Evolutionary conservation across 129 eudicot genomes (phyloP).

Genomic region (Saposhnikovia divaricata): DNA sequence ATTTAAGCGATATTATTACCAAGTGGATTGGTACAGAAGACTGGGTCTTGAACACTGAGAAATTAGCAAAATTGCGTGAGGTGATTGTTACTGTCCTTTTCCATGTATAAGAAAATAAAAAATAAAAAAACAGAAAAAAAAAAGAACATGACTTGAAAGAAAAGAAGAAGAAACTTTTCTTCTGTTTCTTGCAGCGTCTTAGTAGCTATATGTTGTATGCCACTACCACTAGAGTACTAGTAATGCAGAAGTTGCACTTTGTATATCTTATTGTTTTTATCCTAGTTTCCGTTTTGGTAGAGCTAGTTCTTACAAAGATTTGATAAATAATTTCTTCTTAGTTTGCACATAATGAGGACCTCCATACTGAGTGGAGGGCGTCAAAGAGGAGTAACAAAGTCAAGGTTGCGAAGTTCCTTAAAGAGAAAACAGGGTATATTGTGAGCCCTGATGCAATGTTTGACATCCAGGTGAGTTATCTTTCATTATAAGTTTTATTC

Average conservation of each 20-base stretch:
- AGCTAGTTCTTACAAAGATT: neutral
- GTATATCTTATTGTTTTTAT: neutral
- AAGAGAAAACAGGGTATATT: constrained; percentile 79
- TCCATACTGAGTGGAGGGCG: constrained; percentile 76
- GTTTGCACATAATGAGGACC: constrained; percentile 87
- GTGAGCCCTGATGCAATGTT: constrained; percentile 95
- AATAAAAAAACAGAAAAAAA: neutral
- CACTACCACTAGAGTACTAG: too few relatives aligned
- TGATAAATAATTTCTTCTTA: constrained; percentile 18
- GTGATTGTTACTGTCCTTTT: constrained; percentile 24
- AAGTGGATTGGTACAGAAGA: constrained; percentile 87
- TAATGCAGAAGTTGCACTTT: neutral
- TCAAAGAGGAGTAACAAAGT: constrained; percentile 78
- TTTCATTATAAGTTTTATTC: constrained; percentile 7
- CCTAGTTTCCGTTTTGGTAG: neutral
- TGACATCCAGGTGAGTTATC: constrained; percentile 71
- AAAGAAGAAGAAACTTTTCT: neutral
- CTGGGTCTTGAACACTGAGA: constrained; percentile 84
- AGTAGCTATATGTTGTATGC: neutral
- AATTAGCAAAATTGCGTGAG: constrained; percentile 72
- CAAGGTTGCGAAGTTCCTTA: constrained; percentile 61
- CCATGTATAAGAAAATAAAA: neutral
- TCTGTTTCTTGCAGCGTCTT: neutral
- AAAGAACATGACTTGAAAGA: neutral
- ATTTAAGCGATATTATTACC: constrained; percentile 61